A percentile compares a stretch with the other conserved stretches of the same genome.
phyloP scores from a whole-genome alignment of 2,329 filamentous ascomycete genomes.

The Cladosporium sp. region DNA sequence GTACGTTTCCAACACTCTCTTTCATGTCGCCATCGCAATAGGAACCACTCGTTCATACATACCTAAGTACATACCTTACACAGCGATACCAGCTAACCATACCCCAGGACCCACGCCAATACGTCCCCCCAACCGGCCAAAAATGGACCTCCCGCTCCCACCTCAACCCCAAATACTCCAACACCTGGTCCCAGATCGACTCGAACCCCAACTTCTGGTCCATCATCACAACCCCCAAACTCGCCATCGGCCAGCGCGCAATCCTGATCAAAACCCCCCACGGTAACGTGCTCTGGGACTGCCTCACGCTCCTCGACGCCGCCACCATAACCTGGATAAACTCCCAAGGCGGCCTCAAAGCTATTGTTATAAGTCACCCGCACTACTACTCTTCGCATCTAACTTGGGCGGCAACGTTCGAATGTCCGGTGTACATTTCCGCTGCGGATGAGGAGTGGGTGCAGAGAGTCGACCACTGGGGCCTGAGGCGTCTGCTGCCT shows the following conservation, averaged over 20 bases:
- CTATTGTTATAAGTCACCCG: conserved; percentile 68
- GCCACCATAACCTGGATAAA: conserved; percentile 63
- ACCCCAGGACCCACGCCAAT: conserved; percentile 64
- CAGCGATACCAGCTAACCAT: conserved; percentile 1
- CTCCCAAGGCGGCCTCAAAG: conserved; percentile 64
- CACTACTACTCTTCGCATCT: conserved; percentile 80
- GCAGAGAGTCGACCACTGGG: conserved; percentile 46
- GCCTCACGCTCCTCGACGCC: conserved; percentile 68
- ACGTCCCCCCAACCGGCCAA: conserved; percentile 65
- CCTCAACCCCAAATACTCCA: conserved; percentile 55
- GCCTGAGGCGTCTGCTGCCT: conserved; percentile 52
- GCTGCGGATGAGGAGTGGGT: conserved; percentile 68
- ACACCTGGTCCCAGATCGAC: conserved; percentile 38
- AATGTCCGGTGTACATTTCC: conserved; percentile 69
- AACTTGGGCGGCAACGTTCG: conserved; percentile 70
- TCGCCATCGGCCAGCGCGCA: conserved; percentile 75
- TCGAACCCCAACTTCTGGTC: conserved; percentile 49
- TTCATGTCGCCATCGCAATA: not conserved
- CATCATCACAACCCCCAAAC: conserved; percentile 48
- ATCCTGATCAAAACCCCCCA: conserved; percentile 65
- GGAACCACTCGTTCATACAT: not conserved
- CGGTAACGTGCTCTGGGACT: conserved; percentile 81
- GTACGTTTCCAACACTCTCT: conserved; percentile 48
- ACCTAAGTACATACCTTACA: not conserved
- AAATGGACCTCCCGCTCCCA: conserved; percentile 62